Evolutionary conservation across 208 protist genomes (phyloP).

Genomic region (Leishmania martiniquensis): DNA sequence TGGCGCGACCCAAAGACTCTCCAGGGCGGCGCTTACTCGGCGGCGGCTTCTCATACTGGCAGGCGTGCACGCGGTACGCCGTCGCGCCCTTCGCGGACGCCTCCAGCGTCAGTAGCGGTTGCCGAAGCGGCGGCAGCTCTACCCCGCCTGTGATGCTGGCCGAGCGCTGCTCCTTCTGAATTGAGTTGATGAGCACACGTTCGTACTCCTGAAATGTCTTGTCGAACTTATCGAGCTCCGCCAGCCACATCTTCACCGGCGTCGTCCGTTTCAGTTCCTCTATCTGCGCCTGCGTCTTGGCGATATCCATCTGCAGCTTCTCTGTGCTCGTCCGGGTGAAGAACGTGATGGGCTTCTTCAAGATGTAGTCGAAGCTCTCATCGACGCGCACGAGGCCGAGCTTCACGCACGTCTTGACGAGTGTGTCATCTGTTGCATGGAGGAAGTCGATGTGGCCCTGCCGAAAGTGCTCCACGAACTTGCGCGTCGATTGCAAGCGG

Average conservation of each 20-base stretch:
- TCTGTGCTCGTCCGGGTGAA: constrained; percentile 86
- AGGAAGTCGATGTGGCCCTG: constrained; percentile 85
- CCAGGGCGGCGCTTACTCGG: constrained; percentile 44
- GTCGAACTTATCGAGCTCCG: constrained; percentile 92
- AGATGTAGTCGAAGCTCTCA: constrained; percentile 86
- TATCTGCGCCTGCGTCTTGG: constrained; percentile 60
- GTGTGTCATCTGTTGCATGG: constrained; percentile 77
- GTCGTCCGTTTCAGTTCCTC: constrained; percentile 81
- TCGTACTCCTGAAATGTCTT: constrained; percentile 81
- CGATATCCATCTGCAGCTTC: constrained; percentile 72
- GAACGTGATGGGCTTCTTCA: constrained; percentile 90
- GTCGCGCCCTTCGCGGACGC: constrained; percentile 27
- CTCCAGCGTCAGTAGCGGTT: constrained; percentile 70
- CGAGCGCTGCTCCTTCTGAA: constrained; percentile 79
- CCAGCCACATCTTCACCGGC: constrained; percentile 86
- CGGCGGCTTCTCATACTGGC: constrained; percentile 63
- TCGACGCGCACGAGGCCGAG: constrained; percentile 75
- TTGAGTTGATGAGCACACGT: constrained; percentile 59
- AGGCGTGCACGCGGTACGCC: constrained; percentile 62
- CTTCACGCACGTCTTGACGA: constrained; percentile 68
- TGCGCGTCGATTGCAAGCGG: constrained; percentile 69
- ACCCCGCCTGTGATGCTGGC: constrained; percentile 51
- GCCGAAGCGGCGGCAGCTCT: constrained; percentile 44
- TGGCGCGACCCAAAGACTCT: constrained; percentile 21
- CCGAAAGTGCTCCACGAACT: constrained; percentile 89